Evolutionary conservation across 306 rosid genomes (phyloP), one percentile per base, ranked within the genome.

Genomic region (Medicago arabica): DNA sequence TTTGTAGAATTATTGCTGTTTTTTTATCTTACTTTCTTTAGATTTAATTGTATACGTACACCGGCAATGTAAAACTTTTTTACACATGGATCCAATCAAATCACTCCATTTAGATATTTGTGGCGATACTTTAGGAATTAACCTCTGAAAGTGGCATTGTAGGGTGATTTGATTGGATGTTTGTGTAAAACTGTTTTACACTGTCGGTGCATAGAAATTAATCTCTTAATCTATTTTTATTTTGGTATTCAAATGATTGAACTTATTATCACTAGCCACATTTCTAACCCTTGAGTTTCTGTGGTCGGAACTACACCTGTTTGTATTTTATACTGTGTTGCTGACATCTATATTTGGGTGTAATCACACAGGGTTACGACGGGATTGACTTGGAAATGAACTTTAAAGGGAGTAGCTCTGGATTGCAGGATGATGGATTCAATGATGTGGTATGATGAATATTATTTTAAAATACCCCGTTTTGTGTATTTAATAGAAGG

Each of bases 331-430:
- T 47, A 10, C 16, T 12, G 9, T 47, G 13, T 46, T 47, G 7
- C 71, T 80, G 18, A 77, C 77, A 38, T 59, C 67, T 68, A 77
- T 53, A 39, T 77, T 67, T 53, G 77, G 80, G 21, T 67, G 72
- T 72, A 38, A 67, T 79, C 67, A 53, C 82, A 86, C 77, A 89
- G 97, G 94, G 92, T 67, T 77, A 76, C 38, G 95, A 89, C 60
- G 94, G 88, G 69, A 75, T 87, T 76, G 94, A 91, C 85, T 80
- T 89, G 89, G 97, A 89, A 89, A 89, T 91, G 84, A 91, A 83
- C 83, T 65, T 87, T 57, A 87, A 83, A 2, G 94, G 90, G 75
- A 85, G 76, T 62, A 85, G 59, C 78, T 83, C 65, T 80, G 71
- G 79, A 81, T 61, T 75, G 11, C 84, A 86, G 31, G 88, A 89